phyloP scores from a whole-genome alignment of 164 flowering plant species.

The Magnolia officinalis region DNA sequence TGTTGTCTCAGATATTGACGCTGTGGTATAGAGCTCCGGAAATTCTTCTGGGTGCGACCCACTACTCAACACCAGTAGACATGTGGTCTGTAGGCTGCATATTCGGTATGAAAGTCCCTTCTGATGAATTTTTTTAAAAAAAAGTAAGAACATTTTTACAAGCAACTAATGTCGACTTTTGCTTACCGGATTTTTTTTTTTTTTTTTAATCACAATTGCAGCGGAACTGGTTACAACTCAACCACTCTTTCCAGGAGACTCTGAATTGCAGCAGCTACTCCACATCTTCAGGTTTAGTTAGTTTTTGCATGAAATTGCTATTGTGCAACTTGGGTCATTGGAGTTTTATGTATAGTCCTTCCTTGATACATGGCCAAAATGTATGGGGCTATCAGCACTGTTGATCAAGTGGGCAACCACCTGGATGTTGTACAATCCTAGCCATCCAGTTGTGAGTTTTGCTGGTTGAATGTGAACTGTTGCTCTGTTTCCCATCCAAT shows the following conservation, averaged over 20 bases:
- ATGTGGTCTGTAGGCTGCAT: slow-evolving; percentile 96
- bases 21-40: slow-evolving; percentile 40
- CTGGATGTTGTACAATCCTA: too few species aligned
- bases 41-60: slow-evolving; percentile 39
- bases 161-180: neutral
- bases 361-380: too few species aligned
- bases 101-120: slow-evolving; percentile 47
- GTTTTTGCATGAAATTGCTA: neutral
- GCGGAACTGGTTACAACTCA: slow-evolving; percentile 83
- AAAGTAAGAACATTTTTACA: neutral
- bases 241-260: slow-evolving; percentile 85
- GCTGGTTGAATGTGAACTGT: too few species aligned
- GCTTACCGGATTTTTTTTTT: neutral
- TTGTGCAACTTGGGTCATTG: too few species aligned
- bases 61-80: slow-evolving; percentile 65
- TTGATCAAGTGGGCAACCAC: too few species aligned
- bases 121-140: neutral
- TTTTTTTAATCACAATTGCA: slow-evolving; percentile 9
- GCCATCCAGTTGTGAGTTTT: too few species aligned
- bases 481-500: too few species aligned
- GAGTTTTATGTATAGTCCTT: too few species aligned
- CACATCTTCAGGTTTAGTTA: slow-evolving; percentile 76
- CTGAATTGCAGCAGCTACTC: slow-evolving; percentile 86
- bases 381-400: too few species aligned
- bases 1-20: slow-evolving; percentile 58